These are phyloP conservation scores for Erythrobasidium yunnanense DNA, from an alignment of 768 basidiomycete species.

Conservation along the genomic window DNA sequence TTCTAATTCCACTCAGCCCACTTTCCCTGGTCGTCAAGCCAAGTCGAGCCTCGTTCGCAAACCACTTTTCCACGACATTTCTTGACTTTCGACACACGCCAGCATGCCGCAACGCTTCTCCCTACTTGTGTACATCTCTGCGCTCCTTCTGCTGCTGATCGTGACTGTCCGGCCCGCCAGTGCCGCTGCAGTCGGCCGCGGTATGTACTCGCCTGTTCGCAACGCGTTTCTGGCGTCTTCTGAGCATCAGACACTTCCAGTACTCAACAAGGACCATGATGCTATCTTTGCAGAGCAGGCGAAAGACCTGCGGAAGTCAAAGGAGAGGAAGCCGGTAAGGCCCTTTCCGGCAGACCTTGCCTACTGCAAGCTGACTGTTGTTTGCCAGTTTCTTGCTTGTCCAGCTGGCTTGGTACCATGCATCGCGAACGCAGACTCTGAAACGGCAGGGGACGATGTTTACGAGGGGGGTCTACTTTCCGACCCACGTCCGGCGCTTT, in stretches of 20 bases:
- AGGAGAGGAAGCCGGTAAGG: conserved; percentile 21
- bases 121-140: neutral
- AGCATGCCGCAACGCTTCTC: neutral
- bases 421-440: conserved; percentile 6
- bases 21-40: too few relatives aligned
- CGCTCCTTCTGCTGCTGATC: neutral
- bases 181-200: neutral
- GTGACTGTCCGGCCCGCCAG: neutral
- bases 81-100: neutral
- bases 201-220: neutral
- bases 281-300: conserved; percentile 7
- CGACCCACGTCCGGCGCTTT: neutral
- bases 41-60: too few relatives aligned
- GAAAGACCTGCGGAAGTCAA: conserved; percentile 1
- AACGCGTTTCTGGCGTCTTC: too few relatives aligned
- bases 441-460: conserved; percentile 6
- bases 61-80: too few relatives aligned
- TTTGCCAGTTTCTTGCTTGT: conserved; percentile 14
- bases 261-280: conserved; percentile 20
- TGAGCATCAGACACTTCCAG: too few relatives aligned
- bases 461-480: neutral
- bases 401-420: conserved; percentile 22
- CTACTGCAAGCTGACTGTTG: neutral
- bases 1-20: too few relatives aligned
- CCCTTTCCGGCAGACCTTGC: neutral